Base-by-base conservation (phyloP, 2,329 filamentous ascomycete genomes). In the Xylariaceae sp. region DNA sequence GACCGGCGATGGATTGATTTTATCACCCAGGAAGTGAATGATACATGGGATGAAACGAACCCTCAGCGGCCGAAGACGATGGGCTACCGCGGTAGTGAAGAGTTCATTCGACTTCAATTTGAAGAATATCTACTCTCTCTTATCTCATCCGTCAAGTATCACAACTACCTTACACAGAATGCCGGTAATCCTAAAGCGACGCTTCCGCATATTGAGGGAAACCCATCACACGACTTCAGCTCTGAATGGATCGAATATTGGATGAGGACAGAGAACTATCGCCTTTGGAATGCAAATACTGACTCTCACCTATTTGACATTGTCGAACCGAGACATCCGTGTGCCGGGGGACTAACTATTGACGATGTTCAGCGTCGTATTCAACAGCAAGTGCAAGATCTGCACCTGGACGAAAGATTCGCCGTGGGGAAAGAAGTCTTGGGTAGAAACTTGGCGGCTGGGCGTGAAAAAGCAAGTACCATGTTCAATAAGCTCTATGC, bases 1-100 rank as follows among this genome's bases (percentile, higher is more conserved):
- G 94, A 99, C 68, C 84, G 94, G 54, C 83, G 94, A 52, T 99
- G 94, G 93, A 97, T 99, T 63, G 94, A 99, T 73, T 92, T 92
- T 64, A 81, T 99, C 48, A 95, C 92, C 0, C 91, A 96, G 65
- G 89, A 92, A 32, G 91, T 99, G 18, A 90, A 94, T 65, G 92
- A 97, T 60, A 97, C 94, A 0, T 99, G 94, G 94, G 94, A 99
- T 68, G 91, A 96, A 35, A 78, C 85, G 4, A 93, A 97, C 66
- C 94, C 94, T 0, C 84, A 85, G 58, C 82, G 90, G 41, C 94
- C 94, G n/a, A 97, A 92, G 66, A 96, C 91, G 2, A 87, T 97
- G 78, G 92, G 92, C 24, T 99, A 97, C 67, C 86, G 91, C 30
- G 94, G 94, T 24, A 97, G 92, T 58, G 94, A 99, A 74, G 94